Evolutionary conservation across 2,329 filamentous ascomycete genomes (phyloP), one percentile per base, ranked within the genome.

Genomic region (Pezicula neosporulosa): DNA sequence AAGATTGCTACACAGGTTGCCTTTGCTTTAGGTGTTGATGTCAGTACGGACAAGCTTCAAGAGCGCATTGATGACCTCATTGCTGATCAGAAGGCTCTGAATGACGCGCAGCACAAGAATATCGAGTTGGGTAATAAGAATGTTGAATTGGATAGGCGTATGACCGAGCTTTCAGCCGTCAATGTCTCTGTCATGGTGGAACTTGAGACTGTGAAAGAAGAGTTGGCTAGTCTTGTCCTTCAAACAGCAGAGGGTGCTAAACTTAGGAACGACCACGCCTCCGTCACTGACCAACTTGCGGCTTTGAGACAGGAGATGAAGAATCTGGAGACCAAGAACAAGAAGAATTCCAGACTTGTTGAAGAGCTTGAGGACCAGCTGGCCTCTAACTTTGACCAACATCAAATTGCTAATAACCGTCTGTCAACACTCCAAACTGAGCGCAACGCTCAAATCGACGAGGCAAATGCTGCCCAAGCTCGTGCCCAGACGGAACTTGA

Each of bases 361-460:
- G 90, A 97, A 68, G 93, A 99, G 71, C 84, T 99, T 5, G 94
- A 99, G 70, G 93, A 97, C 63, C 94, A 99, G 70, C 83, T 99
- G 49, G 92, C 93, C 66, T 90, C 81, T 67, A 97, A 94, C 72
- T 99, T 91, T 70, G 94, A 99, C 65, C 89, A 96, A 67, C 91
- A 93, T 54, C 90, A 97, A 65, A 77, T 83, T 53, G 85, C 86
- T 12, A 91, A 83, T 68, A 96, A 96, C 72, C 85, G 93, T 49
- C 75, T 97, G 48, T 97, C 92, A 48, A 86, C 88, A 44, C 77
- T 93, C 45, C 86, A 91, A 65, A 82, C 83, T 16, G 88, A 92
- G 70, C 85, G 87, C 44, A 82, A 85, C 54, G 77, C 78, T 48
- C 85, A 92, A 62, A 72, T 96, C 36, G 89, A 96, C 56, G 90